Conservation (phyloP, 495 filamentous ascomycete genomes). For the Penicillium simplicissimum region DNA sequence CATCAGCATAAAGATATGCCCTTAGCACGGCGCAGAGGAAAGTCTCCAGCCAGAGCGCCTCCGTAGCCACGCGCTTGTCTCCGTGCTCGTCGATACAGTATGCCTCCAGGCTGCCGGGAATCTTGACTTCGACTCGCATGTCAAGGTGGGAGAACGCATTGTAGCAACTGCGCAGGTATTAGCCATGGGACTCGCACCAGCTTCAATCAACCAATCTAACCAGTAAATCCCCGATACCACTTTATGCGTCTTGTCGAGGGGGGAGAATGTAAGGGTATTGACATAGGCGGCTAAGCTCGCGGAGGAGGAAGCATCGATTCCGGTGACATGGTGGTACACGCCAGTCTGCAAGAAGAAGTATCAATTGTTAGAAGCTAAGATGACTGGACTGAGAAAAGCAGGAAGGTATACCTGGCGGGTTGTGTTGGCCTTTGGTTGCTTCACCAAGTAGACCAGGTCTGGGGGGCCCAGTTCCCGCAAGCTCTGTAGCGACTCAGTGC, state of each 20-base stretch:
- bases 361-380: constrained; percentile 5
- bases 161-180: constrained; percentile 71
- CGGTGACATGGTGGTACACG: constrained; percentile 97
- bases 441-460: constrained; percentile 91
- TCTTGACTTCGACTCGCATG: constrained; percentile 97
- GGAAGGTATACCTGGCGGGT: constrained; percentile 46
- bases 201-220: constrained; percentile 45
- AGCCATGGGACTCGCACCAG: constrained; percentile 11
- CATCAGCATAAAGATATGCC: constrained; percentile 94
- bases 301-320: constrained; percentile 95
- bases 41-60: constrained; percentile 94
- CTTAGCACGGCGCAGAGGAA: constrained; percentile 92
- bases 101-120: constrained; percentile 90
- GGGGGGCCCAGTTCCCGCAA: constrained; percentile 93
- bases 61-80: constrained; percentile 86
- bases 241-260: constrained; percentile 83
- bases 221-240: constrained; percentile 93
- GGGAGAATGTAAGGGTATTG: constrained; percentile 91
- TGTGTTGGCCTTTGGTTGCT: constrained; percentile 66
- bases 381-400: not conserved
- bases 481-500: constrained; percentile 79
- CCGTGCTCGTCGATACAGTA: constrained; percentile 97
- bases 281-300: constrained; percentile 96
- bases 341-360: constrained; percentile 59
- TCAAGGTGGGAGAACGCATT: constrained; percentile 98